Evolutionary conservation across 2,329 filamentous ascomycete genomes (phyloP), one percentile per base, ranked within the genome.

Genomic region (Tolypocladium ovalisporum): DNA sequence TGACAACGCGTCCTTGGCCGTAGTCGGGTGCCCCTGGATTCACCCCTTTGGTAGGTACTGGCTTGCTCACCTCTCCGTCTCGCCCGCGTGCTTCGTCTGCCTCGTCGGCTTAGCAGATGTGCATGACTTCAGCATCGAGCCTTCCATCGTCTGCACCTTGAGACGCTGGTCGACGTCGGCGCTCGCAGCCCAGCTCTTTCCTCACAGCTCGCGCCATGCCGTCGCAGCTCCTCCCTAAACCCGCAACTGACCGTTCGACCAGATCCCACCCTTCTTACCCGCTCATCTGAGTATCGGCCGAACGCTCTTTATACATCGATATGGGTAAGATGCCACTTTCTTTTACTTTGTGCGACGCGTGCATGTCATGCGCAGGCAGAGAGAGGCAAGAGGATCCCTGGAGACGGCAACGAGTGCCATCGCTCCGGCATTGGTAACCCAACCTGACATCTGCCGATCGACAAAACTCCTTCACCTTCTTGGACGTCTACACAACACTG

Each of bases 291-390:
- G 59, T 52, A 59, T 61, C 65, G 62, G 63, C 62, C 68, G 70
- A 68, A 62, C 68, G 69, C 64, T 71, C 69, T 67, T 72, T 70
- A 70, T 68, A 71, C 61, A 70, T 72, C 66, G 66, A 67, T 69
- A 74, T 74, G 72, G 72, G 72, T 74, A 74, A 74, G 72, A 68
- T 62, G 56, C 57, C 57, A 66, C 64, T 67, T 71, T 72, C 66
- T 62, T 60, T 57, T 62, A 42, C 59, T 56, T 58, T 60, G 56
- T 49, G 19, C 44, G 19, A 32, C 27, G 17, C 44, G 57, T 57
- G 56, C 56, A 63, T 66, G 64, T 62, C 58, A 52, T 54, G 55
- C 58, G 63, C 63, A 64, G 64, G 63, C 63, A 64, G 64, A 63
- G 59, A 63, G 55, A 64, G 63, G 65, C 64, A 68, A 56, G 62